Evolutionary conservation across 148 eudicot genomes (phyloP), one percentile per base, ranked within the genome.

Genomic region (Beta vulgaris): DNA sequence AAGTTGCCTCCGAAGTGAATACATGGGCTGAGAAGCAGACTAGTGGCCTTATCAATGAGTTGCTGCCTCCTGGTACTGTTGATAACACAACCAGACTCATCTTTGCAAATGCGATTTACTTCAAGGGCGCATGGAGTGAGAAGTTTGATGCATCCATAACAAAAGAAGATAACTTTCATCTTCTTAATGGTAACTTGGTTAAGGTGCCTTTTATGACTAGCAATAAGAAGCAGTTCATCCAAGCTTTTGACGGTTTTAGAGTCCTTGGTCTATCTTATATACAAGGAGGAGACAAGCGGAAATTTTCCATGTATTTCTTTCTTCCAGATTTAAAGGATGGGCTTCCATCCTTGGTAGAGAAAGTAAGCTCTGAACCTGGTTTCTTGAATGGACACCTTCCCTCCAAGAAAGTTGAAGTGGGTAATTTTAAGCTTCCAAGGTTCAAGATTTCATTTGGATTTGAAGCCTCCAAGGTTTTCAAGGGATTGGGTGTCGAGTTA

Each of bases 191-290:
- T 19, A 85, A 60, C 74, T 68, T 91, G 31, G 76, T 90, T 59
- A 84, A 86, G 74, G 98, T 73, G 3, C 96, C 96, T n/a, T 94
- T 85, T 84, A 91, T 94, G 98, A 90, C 90, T 36, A 91, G 92
- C 91, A 87, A 86, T 66, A 83, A 86, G 78, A 86, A 87, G 75
- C 93, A 90, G 44, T 73, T 71, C 10, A 44, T 89, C 14, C 54
- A 73, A 18, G 80, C 83, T 6, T 87, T 61, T 62, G 92, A 89
- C 18, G 92, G 87, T 29, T 92, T 94, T 73, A 90, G 88, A 82
- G 93, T 90, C 25, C 77, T 94, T 31, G 75, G 91, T 21, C 84
- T 94, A 23, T 92, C 88, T 54, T 94, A 94, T 68, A 82, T 87
- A 72, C 79, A 83, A 75, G 97, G 93, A 11, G 86, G 87, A 42